Evolutionary conservation across 352 stramenopile species (phyloP).

Genomic region (Pythium sukuiense): DNA sequence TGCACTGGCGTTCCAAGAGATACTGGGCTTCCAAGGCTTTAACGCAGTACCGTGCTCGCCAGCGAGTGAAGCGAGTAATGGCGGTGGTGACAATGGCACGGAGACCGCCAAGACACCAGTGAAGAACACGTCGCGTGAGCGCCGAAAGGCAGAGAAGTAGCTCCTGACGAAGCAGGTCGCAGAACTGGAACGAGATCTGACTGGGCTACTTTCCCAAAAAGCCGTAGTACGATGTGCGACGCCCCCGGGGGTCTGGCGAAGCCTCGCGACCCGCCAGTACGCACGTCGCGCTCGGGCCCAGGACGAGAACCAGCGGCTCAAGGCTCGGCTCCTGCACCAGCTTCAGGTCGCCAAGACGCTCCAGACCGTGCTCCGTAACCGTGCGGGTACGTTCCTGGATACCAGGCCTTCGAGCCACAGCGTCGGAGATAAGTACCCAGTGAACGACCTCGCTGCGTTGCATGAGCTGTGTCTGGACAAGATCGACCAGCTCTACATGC

Average conservation of each 20-base stretch:
- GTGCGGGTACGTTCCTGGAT: conserved; percentile 13
- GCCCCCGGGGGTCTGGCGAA: conserved; percentile 2
- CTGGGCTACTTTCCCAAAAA: neutral
- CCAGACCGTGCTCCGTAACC: conserved; percentile 12
- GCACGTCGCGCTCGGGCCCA: neutral
- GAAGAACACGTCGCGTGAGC: neutral
- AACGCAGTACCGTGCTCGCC: too few species aligned
- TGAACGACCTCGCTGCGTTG: conserved; percentile 14
- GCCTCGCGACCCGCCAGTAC: conserved; percentile 9
- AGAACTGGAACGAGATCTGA: conserved; percentile 4
- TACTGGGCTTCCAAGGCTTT: too few species aligned
- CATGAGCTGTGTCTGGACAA: conserved; percentile 20
- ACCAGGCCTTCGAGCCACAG: neutral
- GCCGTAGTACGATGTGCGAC: neutral
- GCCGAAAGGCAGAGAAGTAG: neutral
- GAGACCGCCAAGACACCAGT: too few species aligned
- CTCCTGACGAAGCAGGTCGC: neutral
- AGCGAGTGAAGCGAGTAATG: too few species aligned
- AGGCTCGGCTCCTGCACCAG: conserved; percentile 2
- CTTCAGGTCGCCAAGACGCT: conserved; percentile 10
- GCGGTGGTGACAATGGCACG: too few species aligned
- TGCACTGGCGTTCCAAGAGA: too few species aligned
- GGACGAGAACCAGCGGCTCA: conserved; percentile 12
- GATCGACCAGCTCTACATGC: conserved; percentile 14
- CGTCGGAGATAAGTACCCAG: neutral